Base-by-base conservation (phyloP, 2,329 filamentous ascomycete genomes). In the Colletotrichum australisinense region DNA sequence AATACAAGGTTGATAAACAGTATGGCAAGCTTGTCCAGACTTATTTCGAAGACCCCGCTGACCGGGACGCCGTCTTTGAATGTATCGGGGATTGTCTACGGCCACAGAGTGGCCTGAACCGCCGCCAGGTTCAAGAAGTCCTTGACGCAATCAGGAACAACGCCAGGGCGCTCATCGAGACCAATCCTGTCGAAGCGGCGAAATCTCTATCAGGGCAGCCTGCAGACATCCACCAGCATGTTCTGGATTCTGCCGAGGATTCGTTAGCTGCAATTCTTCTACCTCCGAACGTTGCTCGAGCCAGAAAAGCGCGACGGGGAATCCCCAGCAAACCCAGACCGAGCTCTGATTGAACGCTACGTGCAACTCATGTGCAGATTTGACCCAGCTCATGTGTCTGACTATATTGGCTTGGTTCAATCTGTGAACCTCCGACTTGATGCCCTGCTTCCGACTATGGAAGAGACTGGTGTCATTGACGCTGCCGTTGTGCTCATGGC, bases 401-500 rank as follows among this genome's bases (percentile, higher is more conserved):
- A 95, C 68, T 99, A 97, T 80, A 90, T 98, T 32, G 92, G 93
- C 49, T 81, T 90, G 1, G 87, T 97, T 2, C 93, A 95, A 76
- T 92, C 92, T 3, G 92, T 93, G 12, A 92, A 98, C 79, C 84
- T 99, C 32, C 89, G 92, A 28, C 67, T 74, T 5, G 94, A 97
- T 14, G 89, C 91, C 65, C 88, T 99, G 1, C 87, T 99, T 8
- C 95, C 95, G 4, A 92, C 92, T 0, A 95, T 99, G 87, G 97
- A 99, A 82, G 90, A 93, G 75, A 95, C 92, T 55, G 95, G 95
- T 1, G 94, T 97, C 5, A 91, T 99, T 58, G 97, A 99, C 84
- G 97, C 95, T 5, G 96, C 95, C 1, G 94, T 99, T 7, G 91
- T 98, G 1, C 87, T 99, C 11, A 93, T 99, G 88, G 94, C 95